Percentiles rank a stretch among this genome's conserved stretches.
Evolutionary conservation across 2,329 filamentous ascomycete species (phyloP).

Genomic region (Fusarium robinianum): DNA sequence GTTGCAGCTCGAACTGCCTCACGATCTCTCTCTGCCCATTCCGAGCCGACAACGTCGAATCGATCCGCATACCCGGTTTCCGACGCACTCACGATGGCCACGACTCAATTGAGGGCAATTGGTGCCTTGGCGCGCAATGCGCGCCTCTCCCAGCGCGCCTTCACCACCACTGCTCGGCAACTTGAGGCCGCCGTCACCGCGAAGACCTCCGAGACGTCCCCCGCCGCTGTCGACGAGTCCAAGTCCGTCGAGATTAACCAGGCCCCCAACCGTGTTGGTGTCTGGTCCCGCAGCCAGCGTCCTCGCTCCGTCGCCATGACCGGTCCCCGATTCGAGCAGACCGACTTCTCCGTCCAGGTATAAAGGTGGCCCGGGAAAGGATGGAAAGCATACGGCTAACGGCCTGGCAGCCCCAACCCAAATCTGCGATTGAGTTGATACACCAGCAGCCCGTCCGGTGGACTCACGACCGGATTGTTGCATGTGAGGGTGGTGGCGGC

Average conservation of each 20-base stretch:
- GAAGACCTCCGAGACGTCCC: constrained; percentile 47
- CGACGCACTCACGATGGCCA: constrained; percentile 44
- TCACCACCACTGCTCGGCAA: constrained; percentile 53
- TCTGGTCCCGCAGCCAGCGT: constrained; percentile 88
- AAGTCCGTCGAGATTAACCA: constrained; percentile 63
- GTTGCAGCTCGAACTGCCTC: constrained; percentile 31
- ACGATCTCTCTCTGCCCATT: constrained; percentile 24
- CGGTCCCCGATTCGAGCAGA: constrained; percentile 96
- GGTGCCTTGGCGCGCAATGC: constrained; percentile 50
- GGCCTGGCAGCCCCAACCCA: constrained; percentile 73
- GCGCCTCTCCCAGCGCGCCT: constrained; percentile 52
- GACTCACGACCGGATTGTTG: constrained; percentile 80
- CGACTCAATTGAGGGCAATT: constrained; percentile 52
- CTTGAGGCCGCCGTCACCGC: constrained; percentile 50
- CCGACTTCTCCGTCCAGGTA: constrained; percentile 90
- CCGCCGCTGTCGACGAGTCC: constrained; percentile 50
- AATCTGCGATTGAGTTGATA: constrained; percentile 91
- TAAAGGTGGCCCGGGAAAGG: constrained; percentile 34
- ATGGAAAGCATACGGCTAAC: constrained; percentile 25
- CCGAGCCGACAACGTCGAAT: constrained; percentile 33
- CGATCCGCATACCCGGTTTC: constrained; percentile 34
- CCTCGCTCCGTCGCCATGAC: constrained; percentile 83
- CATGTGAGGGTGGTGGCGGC: constrained; percentile 91
- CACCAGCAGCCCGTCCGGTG: constrained; percentile 94
- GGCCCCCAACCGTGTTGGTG: constrained; percentile 79